These are phyloP conservation scores for Suillus subaureus DNA, from an alignment of 768 basidiomycete species.

Conservation along the genomic window DNA sequence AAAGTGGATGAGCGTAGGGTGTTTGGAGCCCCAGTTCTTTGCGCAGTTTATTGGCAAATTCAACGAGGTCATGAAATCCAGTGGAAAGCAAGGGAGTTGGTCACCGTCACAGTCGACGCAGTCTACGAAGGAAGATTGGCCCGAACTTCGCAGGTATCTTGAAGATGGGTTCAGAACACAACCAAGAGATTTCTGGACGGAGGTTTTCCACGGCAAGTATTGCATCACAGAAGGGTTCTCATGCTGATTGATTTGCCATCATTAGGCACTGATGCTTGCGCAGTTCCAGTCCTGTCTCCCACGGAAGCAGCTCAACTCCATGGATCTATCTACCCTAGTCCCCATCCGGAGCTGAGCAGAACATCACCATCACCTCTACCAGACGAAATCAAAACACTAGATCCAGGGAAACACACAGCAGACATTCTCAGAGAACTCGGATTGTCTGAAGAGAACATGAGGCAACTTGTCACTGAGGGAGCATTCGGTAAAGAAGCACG, in stretches of 20 bases:
- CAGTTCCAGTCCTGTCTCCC: conserved; percentile 66
- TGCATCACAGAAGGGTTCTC: not conserved
- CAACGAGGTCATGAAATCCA: conserved; percentile 47
- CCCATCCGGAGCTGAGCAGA: conserved; percentile 51
- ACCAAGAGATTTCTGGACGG: conserved; percentile 69
- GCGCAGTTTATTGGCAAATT: conserved; percentile 59
- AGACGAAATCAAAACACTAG: conserved; percentile 26
- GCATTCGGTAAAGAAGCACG: conserved; percentile 44
- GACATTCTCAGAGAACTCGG: conserved; percentile 58
- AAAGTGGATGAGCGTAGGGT: conserved; percentile 75
- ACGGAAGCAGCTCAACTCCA: conserved; percentile 56
- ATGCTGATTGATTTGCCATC: conserved; percentile 2
- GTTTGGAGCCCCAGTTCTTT: conserved; percentile 76
- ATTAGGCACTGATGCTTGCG: conserved; percentile 72
- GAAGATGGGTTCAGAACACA: conserved; percentile 62
- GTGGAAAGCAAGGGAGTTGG: conserved; percentile 51
- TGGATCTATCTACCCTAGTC: conserved; percentile 44
- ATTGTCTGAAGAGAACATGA: conserved; percentile 41
- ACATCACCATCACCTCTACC: conserved; percentile 28
- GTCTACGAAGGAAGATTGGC: conserved; percentile 54
- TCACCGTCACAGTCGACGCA: conserved; percentile 51
- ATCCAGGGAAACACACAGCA: conserved; percentile 56
- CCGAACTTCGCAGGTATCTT: conserved; percentile 56
- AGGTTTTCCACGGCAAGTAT: conserved; percentile 61
- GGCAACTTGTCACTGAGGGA: conserved; percentile 45